Conservation (phyloP, 352 stramenopile genomes). For the Phytophthora brassicae region DNA sequence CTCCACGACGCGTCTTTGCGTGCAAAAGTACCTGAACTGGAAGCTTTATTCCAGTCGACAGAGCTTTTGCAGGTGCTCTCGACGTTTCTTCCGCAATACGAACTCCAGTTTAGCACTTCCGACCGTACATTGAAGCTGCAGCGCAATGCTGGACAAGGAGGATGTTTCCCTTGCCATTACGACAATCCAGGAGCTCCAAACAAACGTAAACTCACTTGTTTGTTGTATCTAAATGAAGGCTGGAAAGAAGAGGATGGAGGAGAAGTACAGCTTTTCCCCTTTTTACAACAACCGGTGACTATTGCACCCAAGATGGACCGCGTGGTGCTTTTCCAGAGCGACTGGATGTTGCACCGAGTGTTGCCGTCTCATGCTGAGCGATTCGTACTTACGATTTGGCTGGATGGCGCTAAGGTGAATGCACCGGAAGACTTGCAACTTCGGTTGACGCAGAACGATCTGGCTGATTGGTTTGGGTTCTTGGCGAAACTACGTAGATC, state of each 20-base stretch:
- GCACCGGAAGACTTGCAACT: constrained; percentile 59
- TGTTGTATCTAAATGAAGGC: constrained; percentile 78
- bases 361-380: constrained; percentile 52
- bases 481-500: constrained; percentile 56
- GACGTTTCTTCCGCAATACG: constrained; percentile 53
- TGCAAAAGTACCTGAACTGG: constrained; percentile 58
- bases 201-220: constrained; percentile 75
- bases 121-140: constrained; percentile 78
- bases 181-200: constrained; percentile 81
- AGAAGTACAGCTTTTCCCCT: constrained; percentile 78
- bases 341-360: constrained; percentile 75
- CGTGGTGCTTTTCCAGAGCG: constrained; percentile 69
- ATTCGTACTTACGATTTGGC: constrained; percentile 71
- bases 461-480: constrained; percentile 70
- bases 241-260: constrained; percentile 70
- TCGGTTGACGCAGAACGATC: constrained; percentile 57
- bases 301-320: constrained; percentile 76
- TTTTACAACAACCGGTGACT: constrained; percentile 55
- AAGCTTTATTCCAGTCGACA: constrained; percentile 66
- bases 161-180: constrained; percentile 84
- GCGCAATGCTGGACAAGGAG: constrained; percentile 68
- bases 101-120: constrained; percentile 58
- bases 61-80: constrained; percentile 52
- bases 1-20: constrained; percentile 65
- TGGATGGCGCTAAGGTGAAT: constrained; percentile 59